Conservation (phyloP, 2,329 filamentous ascomycete genomes). For the Blumeria hordei region DNA sequence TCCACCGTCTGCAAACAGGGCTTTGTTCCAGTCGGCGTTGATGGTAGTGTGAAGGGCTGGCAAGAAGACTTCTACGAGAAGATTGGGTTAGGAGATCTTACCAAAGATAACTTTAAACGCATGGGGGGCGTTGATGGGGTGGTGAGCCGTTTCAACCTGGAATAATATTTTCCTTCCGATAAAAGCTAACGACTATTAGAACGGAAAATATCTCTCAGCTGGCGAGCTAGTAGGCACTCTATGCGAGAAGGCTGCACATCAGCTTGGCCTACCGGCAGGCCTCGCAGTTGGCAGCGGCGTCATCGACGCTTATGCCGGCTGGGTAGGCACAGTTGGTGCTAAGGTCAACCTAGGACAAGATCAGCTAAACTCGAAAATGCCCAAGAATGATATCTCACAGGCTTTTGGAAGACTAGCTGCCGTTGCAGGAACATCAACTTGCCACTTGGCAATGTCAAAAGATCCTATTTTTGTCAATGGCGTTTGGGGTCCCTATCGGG, state of each 20-base stretch:
- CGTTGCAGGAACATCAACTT: conserved; percentile 90
- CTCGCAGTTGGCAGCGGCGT: conserved; percentile 90
- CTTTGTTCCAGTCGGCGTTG: conserved; percentile 86
- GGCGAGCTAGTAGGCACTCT: conserved; percentile 75
- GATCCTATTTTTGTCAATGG: conserved; percentile 83
- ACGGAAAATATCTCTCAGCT: conserved; percentile 72
- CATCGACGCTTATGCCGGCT: conserved; percentile 94
- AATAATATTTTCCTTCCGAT: not conserved
- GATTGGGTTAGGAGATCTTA: conserved; percentile 69
- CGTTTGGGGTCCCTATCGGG: conserved; percentile 92
- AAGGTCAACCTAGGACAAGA: conserved; percentile 57
- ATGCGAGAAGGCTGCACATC: conserved; percentile 56
- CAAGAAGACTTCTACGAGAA: conserved; percentile 77
- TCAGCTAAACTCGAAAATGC: conserved; percentile 38
- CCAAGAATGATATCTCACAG: conserved; percentile 71
- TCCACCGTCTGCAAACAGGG: conserved; percentile 95
- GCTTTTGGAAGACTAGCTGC: conserved; percentile 83
- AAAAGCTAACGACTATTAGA: conserved; percentile 28
- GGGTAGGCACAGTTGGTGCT: conserved; percentile 96
- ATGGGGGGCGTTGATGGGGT: conserved; percentile 88
- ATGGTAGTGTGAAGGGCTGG: conserved; percentile 95
- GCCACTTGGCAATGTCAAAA: conserved; percentile 86
- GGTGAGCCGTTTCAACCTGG: conserved; percentile 37
- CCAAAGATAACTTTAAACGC: conserved; percentile 68
- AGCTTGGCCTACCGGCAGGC: conserved; percentile 65